Evolutionary conservation across 2,329 filamentous ascomycete genomes (phyloP).

Genomic region (Stagonosporopsis cucurbitacearum): DNA sequence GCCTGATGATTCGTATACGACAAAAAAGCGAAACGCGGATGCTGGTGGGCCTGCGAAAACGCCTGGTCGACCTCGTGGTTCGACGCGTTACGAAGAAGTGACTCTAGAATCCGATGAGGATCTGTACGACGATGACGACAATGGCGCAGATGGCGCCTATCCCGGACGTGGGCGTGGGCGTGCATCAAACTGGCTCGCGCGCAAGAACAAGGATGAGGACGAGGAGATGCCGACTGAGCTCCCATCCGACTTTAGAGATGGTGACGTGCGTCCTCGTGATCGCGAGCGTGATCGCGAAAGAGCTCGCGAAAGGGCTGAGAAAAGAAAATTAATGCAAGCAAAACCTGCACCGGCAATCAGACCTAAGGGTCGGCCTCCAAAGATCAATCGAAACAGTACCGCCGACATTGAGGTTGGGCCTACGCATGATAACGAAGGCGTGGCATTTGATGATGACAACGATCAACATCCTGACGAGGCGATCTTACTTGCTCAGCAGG

Average conservation of each 20-base stretch:
- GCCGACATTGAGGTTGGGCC: constrained; percentile 27
- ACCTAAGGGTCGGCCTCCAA: constrained; percentile 34
- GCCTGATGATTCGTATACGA: constrained; percentile 51
- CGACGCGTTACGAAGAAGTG: constrained; percentile 53
- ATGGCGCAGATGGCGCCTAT: constrained; percentile 21
- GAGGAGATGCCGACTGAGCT: constrained; percentile 54
- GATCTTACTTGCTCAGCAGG: constrained; percentile 34
- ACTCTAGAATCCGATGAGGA: constrained; percentile 56
- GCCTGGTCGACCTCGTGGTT: constrained; percentile 28
- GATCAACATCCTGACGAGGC: constrained; percentile 31
- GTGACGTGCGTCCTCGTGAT: constrained; percentile 40
- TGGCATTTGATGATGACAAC: constrained; percentile 41
- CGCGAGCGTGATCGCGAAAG: constrained; percentile 32
- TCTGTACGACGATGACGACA: constrained; percentile 30
- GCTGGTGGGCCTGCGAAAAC: constrained; percentile 30
- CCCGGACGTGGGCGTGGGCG: constrained; percentile 31
- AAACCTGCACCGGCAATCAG: constrained; percentile 36
- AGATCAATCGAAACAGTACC: constrained; percentile 32
- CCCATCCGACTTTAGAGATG: constrained; percentile 51
- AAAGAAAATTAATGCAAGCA: constrained; percentile 34
- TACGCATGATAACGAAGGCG: constrained; percentile 25
- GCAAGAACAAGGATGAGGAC: constrained; percentile 48
- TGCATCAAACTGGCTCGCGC: constrained; percentile 51
- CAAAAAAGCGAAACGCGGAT: constrained; percentile 36
- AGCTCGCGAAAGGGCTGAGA: constrained; percentile 31